Evolutionary conservation across 202 grass and related monocot genomes (phyloP), one percentile per base, ranked within the genome.

Genomic region (Musa balbisiana): DNA sequence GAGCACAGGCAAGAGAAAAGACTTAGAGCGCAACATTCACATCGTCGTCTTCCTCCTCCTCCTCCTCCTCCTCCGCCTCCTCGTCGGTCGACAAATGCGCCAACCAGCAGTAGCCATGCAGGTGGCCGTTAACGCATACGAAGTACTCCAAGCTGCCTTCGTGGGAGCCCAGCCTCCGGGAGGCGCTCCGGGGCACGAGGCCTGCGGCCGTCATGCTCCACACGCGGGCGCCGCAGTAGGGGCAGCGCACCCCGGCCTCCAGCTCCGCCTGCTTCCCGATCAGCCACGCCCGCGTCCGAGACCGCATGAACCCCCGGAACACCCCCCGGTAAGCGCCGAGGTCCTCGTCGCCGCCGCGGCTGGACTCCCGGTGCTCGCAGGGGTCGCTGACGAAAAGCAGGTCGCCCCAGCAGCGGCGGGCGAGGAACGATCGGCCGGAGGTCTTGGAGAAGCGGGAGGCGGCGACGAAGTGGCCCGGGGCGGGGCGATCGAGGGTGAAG

Each of bases 41-140:
- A 1, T 86, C 75, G 9, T 54, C 73, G 11, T 72, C 77, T 2
- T 23, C 73, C 1, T 77, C 77, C 17, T 50, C 70, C 17, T 50
- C 70, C 8, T 49, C 77, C 11, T 72, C 71, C 0, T 65, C 80
- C 8, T 64, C 26, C 2, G 83, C 89, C 11, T 83, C 81, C 1
- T 88, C 85, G 78, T 66, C 79, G 50, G 78, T 73, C 27, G 92
- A 96, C 49, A 97, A 84, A 0, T 79, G 93, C 2, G 87, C 75
- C 78, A 97, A 87, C 84, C 90, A 92, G 90, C 90, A 92, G 83
- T 80, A 87, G 53, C 93, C 93, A 72, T 96, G 90, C 22, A 92
- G 82, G 79, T 96, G 93, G 0, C 90, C 90, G 74, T 91, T 96
- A 64, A 96, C 87, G 82, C 93, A 96, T 27, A 96, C 87, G 62